Evolutionary conservation across 75 land plant species (phyloP).

Genomic region (Sequoia sempervirens): DNA sequence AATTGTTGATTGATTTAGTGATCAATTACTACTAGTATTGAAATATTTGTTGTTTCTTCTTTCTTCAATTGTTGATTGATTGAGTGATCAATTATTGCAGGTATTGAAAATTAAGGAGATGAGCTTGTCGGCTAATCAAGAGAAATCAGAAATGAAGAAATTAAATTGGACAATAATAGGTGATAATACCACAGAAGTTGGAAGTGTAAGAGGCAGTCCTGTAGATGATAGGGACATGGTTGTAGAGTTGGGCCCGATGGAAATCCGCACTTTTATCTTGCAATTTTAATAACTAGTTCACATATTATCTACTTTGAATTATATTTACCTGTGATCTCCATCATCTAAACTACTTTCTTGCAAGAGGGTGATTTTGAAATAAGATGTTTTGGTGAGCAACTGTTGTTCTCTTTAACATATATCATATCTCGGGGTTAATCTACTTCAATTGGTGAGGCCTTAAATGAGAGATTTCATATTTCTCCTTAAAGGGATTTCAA

Average conservation of each 20-base stretch:
- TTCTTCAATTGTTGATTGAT: background rate
- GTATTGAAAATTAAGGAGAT: slow-evolving; percentile 49
- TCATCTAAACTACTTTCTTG: background rate
- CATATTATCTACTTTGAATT: background rate
- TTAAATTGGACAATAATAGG: slow-evolving; percentile 72
- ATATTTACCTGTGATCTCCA: background rate
- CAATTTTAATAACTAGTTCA: slow-evolving; percentile 15
- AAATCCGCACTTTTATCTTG: slow-evolving; percentile 76
- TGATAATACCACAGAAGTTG: slow-evolving; percentile 6
- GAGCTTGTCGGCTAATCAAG: slow-evolving; percentile 84
- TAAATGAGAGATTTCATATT: too few species aligned
- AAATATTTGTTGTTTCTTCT: background rate
- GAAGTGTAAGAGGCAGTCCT: slow-evolving; percentile 45
- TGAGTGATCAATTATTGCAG: slow-evolving; percentile 24
- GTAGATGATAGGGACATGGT: slow-evolving; percentile 41
- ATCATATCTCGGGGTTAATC: background rate
- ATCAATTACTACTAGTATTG: slow-evolving; percentile 39
- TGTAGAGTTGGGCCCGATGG: slow-evolving; percentile 90
- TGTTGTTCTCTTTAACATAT: background rate
- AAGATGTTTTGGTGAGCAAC: background rate
- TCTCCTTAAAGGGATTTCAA: too few species aligned
- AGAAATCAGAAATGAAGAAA: slow-evolving; percentile 67
- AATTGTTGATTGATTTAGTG: background rate
- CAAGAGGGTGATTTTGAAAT: background rate
- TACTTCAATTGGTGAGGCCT: too few species aligned